Evolutionary conservation across 441 rosid genomes (phyloP), one percentile per base, ranked within the genome.

Genomic region (Daphne laureola): DNA sequence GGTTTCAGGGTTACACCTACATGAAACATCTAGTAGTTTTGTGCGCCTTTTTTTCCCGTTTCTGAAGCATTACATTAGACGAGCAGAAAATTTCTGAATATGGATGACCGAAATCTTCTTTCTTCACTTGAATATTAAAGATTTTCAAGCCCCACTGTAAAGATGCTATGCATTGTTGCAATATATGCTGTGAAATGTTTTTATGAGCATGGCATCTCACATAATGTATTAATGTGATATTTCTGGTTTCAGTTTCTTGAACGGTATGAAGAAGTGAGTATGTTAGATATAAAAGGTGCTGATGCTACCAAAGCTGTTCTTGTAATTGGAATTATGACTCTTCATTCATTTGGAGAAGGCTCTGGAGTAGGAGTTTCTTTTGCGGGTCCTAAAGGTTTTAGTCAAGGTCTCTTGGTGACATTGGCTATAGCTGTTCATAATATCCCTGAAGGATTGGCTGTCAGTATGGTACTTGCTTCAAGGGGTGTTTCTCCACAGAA

Each of bases 271-370:
- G 99, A 94, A 67, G 96, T 94, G 55, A 94, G 95, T 59, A 90
- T 90, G 97, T 67, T 90, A 81, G 99, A 90, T 75, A 90, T 94
- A 55, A 87, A 86, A 76, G 99, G 99, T 46, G 97, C 99, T 54
- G 96, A 94, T 54, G 96, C 97, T 47, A 63, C 86, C 4, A 94
- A 94, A 72, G 95, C 86, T 56, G 95, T 94, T 65, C 99, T 90
- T 26, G 92, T 94, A 50, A 77, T 94, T 53, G 98, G 99, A 51
- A 94, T 94, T 50, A 94, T 94, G 99, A 94, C 99, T 55, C 97
- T 94, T 61, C 99, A 94, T 77, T 94, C 99, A 57, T 90, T 94
- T 38, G 99, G 98, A 56, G 98, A 94, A 73, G 99, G 99, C 48
- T 86, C 96, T 43, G 98, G 98, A 45, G 98, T 94, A 56, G 99